Percentiles rank a stretch among this genome's conserved stretches.
These are phyloP conservation scores for Wickerhamiella bombiphila DNA, from an alignment of 805 yeast genomes.

Conservation along the genomic window DNA sequence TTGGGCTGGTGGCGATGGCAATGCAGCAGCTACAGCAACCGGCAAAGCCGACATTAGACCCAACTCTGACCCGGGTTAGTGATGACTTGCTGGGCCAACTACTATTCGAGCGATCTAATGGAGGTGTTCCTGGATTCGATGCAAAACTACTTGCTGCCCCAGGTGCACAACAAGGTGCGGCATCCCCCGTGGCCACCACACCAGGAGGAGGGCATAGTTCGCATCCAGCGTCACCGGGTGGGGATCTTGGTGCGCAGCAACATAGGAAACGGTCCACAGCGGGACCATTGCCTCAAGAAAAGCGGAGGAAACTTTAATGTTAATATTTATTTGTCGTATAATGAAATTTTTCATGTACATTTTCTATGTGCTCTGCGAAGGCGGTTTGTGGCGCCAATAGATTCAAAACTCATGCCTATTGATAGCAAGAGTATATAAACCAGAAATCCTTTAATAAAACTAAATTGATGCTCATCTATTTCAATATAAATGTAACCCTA, in stretches of 20 bases:
- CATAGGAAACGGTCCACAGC: not conserved
- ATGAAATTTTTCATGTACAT: too few relatives aligned
- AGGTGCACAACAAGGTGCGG: constrained; percentile 6
- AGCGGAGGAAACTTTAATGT: not conserved
- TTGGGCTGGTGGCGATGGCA: constrained; percentile 19
- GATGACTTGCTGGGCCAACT: constrained; percentile 36
- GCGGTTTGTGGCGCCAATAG: too few relatives aligned
- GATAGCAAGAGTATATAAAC: too few relatives aligned
- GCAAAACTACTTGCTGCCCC: constrained; percentile 42
- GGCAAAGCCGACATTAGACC: not conserved
- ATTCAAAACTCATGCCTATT: too few relatives aligned
- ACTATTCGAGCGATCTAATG: constrained; percentile 48
- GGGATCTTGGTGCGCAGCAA: not conserved
- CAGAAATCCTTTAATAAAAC: too few relatives aligned
- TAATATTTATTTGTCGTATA: too few relatives aligned
- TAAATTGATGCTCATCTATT: too few relatives aligned
- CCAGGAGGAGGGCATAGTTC: constrained; percentile 4
- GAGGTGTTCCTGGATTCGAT: constrained; percentile 69
- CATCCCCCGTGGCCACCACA: not conserved
- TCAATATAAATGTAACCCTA: too few relatives aligned
- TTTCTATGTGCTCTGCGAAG: too few relatives aligned
- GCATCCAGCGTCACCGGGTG: constrained; percentile 1
- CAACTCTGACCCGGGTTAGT: constrained; percentile 2
- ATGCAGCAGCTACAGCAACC: constrained; percentile 5
- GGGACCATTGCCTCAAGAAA: not conserved